A percentile compares a stretch with the other conserved stretches of the same genome.
Conservation (phyloP, 139 green algal genomes). For the Coelastrella sp. region DNA sequence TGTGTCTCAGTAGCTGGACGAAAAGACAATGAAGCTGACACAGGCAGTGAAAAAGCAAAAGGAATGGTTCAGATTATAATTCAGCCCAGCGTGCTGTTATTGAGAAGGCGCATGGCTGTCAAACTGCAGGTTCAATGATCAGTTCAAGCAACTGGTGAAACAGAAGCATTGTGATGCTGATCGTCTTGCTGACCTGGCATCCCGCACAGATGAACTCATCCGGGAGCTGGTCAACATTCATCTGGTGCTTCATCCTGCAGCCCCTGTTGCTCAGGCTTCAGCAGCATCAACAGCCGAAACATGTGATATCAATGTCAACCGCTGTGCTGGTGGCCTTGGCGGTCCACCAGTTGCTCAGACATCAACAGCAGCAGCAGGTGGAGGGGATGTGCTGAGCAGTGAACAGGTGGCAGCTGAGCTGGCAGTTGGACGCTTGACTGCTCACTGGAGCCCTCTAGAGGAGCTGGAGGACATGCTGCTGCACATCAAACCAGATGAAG, state of each 20-base stretch:
- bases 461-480: slow-evolving; percentile 41
- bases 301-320: no score
- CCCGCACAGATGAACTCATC: slow-evolving; percentile 37
- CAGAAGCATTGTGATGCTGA: slow-evolving; percentile 44
- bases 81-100: no score
- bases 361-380: neutral
- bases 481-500: slow-evolving; percentile 32
- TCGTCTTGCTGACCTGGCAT: slow-evolving; percentile 30
- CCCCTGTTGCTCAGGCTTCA: neutral
- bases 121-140: slow-evolving; percentile 37
- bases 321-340: neutral
- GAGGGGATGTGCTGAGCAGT: neutral
- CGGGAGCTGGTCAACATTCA: slow-evolving; percentile 35
- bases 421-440: neutral
- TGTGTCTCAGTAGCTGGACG: neutral
- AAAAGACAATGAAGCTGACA: no score
- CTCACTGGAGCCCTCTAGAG: slow-evolving; percentile 30
- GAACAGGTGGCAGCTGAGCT: slow-evolving; percentile 9
- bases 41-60: no score
- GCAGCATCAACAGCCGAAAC: neutral
- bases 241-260: neutral
- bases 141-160: slow-evolving; percentile 21
- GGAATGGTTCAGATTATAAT: no score
- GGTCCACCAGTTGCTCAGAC: neutral
- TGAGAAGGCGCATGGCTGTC: no score